These are phyloP conservation scores for Paraglomus brasilianum DNA, from an alignment of 192 early-diverging fungal genomes.

Conservation along the genomic window DNA sequence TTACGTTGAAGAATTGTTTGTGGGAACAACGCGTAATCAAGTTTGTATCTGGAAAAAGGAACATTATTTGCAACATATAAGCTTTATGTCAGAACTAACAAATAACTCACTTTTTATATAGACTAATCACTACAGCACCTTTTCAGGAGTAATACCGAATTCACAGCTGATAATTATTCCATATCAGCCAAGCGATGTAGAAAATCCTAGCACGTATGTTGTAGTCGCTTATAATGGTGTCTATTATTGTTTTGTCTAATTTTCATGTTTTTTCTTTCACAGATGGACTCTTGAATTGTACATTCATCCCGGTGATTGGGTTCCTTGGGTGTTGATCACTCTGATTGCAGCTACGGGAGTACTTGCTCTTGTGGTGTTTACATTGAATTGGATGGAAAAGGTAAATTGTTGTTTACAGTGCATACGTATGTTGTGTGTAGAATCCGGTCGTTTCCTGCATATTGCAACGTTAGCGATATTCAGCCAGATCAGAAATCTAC, in stretches of 20 bases:
- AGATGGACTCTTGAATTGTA: slow-evolving; percentile 89
- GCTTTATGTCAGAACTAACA: no score
- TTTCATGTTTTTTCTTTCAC: slow-evolving; percentile 4
- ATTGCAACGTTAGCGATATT: neutral
- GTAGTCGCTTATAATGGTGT: neutral
- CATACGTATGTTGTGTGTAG: neutral
- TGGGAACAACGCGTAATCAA: slow-evolving; percentile 69
- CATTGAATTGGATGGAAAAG: slow-evolving; percentile 75
- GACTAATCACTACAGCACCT: slow-evolving; percentile 58
- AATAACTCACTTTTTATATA: neutral
- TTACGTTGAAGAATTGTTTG: slow-evolving; percentile 92
- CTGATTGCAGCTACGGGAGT: slow-evolving; percentile 70
- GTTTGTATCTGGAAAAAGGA: slow-evolving; percentile 31
- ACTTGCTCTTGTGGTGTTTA: slow-evolving; percentile 68
- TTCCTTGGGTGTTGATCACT: slow-evolving; percentile 78
- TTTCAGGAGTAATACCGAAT: slow-evolving; percentile 90
- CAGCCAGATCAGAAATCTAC: neutral
- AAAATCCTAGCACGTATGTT: slow-evolving; percentile 46
- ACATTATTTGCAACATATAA: neutral
- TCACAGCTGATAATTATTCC: slow-evolving; percentile 88
- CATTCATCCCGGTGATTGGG: slow-evolving; percentile 82
- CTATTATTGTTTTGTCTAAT: neutral
- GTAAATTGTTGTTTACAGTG: slow-evolving; percentile 36
- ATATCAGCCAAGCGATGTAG: slow-evolving; percentile 53
- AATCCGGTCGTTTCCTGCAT: neutral